These are phyloP conservation scores for Penicillium samsonianum DNA, from an alignment of 495 filamentous ascomycete species.

Conservation along the genomic window DNA sequence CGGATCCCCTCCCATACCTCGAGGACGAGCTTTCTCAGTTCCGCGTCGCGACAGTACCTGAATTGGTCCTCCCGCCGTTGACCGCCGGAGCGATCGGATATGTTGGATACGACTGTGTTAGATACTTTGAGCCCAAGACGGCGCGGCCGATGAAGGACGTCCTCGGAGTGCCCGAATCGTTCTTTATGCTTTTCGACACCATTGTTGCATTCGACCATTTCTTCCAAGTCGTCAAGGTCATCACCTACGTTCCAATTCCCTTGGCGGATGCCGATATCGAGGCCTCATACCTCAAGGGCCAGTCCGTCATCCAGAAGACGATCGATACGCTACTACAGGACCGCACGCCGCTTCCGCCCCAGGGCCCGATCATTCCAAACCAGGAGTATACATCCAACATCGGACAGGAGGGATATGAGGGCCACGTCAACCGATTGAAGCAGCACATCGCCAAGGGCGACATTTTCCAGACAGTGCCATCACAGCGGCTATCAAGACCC, in stretches of 20 bases:
- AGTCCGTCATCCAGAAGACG: conserved; percentile 59
- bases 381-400: conserved; percentile 93
- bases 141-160: conserved; percentile 83
- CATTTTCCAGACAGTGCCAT: conserved; percentile 97
- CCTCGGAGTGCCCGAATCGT: conserved; percentile 81
- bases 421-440: conserved; percentile 78
- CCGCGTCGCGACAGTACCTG: conserved; percentile 77
- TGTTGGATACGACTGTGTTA: conserved; percentile 94
- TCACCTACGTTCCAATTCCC: conserved; percentile 74
- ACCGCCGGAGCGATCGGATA: conserved; percentile 94
- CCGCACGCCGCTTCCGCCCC: conserved; percentile 75
- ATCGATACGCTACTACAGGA: conserved; percentile 68
- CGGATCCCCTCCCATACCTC: conserved; percentile 79
- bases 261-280: conserved; percentile 52
- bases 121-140: conserved; percentile 96
- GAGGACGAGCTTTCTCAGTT: conserved; percentile 75
- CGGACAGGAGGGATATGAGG: conserved; percentile 82
- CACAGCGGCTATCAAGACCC: conserved; percentile 85
- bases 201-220: conserved; percentile 95
- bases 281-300: conserved; percentile 64
- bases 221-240: conserved; percentile 85
- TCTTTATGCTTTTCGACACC: conserved; percentile 98
- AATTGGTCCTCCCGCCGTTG: conserved; percentile 75
- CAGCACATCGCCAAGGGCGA: conserved; percentile 85
- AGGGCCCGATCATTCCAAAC: conserved; percentile 67